phyloP scores from a whole-genome alignment of 352 stramenopile genomes.

The Pythium aphanidermatum region DNA sequence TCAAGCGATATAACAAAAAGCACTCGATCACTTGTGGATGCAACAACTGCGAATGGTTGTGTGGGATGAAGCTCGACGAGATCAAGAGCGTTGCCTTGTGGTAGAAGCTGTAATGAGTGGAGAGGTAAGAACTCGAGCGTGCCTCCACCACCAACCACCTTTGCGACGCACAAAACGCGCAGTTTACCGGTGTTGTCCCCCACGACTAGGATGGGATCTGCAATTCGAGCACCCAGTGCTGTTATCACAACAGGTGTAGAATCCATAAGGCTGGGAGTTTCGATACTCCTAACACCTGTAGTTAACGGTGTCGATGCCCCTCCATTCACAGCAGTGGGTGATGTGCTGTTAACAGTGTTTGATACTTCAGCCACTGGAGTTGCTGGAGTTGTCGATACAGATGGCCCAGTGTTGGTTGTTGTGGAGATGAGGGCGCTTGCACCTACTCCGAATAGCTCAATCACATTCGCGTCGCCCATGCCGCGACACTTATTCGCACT shows the following conservation, averaged over 20 bases:
- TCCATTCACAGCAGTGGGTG: neutral
- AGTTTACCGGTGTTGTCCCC: conserved; percentile 55
- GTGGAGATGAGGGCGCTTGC: conserved; percentile 3
- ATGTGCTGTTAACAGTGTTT: neutral
- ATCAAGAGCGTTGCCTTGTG: conserved; percentile 29
- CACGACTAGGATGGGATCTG: conserved; percentile 54
- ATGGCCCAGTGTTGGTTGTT: no score
- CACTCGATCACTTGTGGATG: conserved; percentile 35
- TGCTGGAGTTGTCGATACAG: no score
- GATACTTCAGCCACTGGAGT: neutral
- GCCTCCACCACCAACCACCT: conserved; percentile 35
- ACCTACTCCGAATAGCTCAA: conserved; percentile 27
- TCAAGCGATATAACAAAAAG: conserved; percentile 67
- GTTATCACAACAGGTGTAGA: conserved; percentile 30
- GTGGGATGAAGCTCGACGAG: conserved; percentile 52
- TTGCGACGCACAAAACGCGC: conserved; percentile 46
- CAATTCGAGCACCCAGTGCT: conserved; percentile 31
- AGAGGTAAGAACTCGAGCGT: conserved; percentile 56
- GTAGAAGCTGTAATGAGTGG: conserved; percentile 47
- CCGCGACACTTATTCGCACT: conserved; percentile 37
- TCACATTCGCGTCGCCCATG: conserved; percentile 31
- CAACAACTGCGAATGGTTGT: conserved; percentile 41
- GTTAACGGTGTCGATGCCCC: neutral
- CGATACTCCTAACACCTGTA: no score
- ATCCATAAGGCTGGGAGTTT: no score